Evolutionary conservation across 75 land plant species (phyloP), one percentile per base, ranked within the genome.

Genomic region (Azolla pinnata): DNA sequence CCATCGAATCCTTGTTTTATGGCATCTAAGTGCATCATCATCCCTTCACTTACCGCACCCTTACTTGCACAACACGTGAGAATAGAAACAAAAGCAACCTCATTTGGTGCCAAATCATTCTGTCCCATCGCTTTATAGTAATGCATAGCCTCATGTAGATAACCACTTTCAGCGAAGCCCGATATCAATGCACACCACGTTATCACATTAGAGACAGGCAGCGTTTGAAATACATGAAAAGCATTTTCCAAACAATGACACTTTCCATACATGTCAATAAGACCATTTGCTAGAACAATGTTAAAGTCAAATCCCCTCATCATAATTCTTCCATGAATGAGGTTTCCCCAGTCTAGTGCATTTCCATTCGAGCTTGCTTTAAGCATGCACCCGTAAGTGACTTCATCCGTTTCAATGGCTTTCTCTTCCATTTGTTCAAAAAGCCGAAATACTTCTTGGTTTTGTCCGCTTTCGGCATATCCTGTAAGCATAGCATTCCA

Each of bases 81-180:
- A 14, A 38, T 38, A 14, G 7, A 8, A 38, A 38, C 42, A 38
- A 8, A 38, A 14, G 12, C 14, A 38, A 38, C 42, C 42, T 14
- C 14, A 14, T 38, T 38, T 7, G 42, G 42, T 8, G 14, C 14
- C 42, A 38, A 7, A 8, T 7, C 42, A 8, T 38, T 38, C 42
- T 8, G 12, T 38, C 12, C 7, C 12, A 38, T 38, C 42, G 7
- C 12, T 8, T 38, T 7, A 38, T 38, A 38, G 14, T 8, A 14
- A 8, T 38, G 42, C 40, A 74, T 24, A 16, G 75, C 59, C 56
- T 70, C 35, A 29, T 47, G 31, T 14, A 57, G 34, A 57, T 68
- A 44, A 35, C 81, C 81, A 68, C 71, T 74, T n/a, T 42, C 46
- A 30, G 75, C 60, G 70, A 61, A 74, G 31, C 79, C 84, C 49